Evolutionary conservation across 192 early-diverging fungal genomes (phyloP).

Genomic region (Geranomyces michiganensis): DNA sequence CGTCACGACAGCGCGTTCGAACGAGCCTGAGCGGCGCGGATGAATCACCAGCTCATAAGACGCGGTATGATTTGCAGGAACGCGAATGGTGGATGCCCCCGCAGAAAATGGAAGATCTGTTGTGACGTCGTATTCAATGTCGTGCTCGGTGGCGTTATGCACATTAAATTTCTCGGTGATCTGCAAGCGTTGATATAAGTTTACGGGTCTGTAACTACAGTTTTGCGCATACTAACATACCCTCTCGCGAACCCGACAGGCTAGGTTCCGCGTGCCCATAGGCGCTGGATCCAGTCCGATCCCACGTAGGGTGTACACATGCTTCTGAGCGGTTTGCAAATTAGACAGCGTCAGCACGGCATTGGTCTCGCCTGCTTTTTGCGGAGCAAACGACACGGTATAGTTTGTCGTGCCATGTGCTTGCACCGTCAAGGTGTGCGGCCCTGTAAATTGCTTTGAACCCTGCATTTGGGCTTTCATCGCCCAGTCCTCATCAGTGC

Average conservation of each 20-base stretch:
- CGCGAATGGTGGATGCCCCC: conserved; percentile 23
- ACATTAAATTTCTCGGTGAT: conserved; percentile 31
- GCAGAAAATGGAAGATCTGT: conserved; percentile 45
- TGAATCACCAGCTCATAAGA: conserved; percentile 36
- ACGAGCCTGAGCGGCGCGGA: conserved; percentile 32
- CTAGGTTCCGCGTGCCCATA: conserved; percentile 46
- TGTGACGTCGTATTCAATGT: conserved; percentile 47
- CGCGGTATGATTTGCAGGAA: conserved; percentile 32
- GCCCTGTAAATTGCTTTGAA: conserved; percentile 37
- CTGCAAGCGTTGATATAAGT: neutral
- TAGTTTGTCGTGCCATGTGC: conserved; percentile 39
- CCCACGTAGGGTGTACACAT: conserved; percentile 49
- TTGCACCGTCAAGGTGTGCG: conserved; percentile 38
- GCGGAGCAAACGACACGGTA: conserved; percentile 44
- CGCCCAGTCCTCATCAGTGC: conserved; percentile 58
- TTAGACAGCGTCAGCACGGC: conserved; percentile 49
- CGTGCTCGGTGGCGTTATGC: conserved; percentile 42
- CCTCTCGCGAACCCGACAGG: conserved; percentile 38
- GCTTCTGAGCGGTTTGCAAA: conserved; percentile 51
- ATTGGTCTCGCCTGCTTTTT: conserved; percentile 28
- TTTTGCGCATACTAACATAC: no score
- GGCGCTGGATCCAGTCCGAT: conserved; percentile 50
- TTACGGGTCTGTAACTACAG: no score
- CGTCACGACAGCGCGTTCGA: conserved; percentile 32
- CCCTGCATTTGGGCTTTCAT: conserved; percentile 51